phyloP scores from a whole-genome alignment of 2,329 filamentous ascomycete genomes.

The Nemania sp. region DNA sequence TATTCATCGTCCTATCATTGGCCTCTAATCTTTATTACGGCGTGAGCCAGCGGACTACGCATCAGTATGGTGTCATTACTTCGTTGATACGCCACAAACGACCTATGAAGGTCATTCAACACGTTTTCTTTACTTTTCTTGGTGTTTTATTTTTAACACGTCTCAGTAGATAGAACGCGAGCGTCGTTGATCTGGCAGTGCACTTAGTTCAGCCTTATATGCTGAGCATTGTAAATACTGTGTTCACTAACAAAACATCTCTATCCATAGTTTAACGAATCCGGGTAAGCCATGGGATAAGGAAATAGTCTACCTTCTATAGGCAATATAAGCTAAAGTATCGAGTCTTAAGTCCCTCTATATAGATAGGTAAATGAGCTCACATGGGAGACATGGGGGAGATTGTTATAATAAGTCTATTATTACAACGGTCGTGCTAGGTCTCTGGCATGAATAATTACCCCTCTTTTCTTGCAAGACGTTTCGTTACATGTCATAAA shows the following conservation, averaged over 20 bases:
- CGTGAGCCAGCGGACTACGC: not conserved
- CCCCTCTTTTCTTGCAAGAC: slow-evolving; percentile 24
- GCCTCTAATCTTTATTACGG: not conserved
- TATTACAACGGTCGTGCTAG: slow-evolving; percentile 23
- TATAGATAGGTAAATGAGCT: slow-evolving; percentile 6
- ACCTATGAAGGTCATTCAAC: not conserved
- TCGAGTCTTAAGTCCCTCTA: not conserved
- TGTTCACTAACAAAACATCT: slow-evolving; percentile 14
- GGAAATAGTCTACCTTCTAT: not conserved
- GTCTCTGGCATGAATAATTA: slow-evolving; percentile 23
- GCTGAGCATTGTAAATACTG: not conserved
- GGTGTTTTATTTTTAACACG: not conserved
- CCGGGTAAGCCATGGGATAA: slow-evolving; percentile 4
- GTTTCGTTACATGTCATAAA: slow-evolving; percentile 17
- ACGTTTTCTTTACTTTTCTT: not conserved
- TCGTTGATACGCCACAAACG: not conserved
- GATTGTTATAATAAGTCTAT: slow-evolving; percentile 25
- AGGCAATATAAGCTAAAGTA: slow-evolving; percentile 7
- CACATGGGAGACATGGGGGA: slow-evolving; percentile 14
- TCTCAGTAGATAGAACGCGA: not conserved
- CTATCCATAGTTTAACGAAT: slow-evolving; percentile 5
- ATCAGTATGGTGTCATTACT: not conserved
- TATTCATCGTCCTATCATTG: not conserved
- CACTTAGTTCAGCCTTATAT: not conserved
- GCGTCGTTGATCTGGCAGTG: not conserved